phyloP scores from a whole-genome alignment of 2,329 filamentous ascomycete genomes.

The Xylariaceae sp. region DNA sequence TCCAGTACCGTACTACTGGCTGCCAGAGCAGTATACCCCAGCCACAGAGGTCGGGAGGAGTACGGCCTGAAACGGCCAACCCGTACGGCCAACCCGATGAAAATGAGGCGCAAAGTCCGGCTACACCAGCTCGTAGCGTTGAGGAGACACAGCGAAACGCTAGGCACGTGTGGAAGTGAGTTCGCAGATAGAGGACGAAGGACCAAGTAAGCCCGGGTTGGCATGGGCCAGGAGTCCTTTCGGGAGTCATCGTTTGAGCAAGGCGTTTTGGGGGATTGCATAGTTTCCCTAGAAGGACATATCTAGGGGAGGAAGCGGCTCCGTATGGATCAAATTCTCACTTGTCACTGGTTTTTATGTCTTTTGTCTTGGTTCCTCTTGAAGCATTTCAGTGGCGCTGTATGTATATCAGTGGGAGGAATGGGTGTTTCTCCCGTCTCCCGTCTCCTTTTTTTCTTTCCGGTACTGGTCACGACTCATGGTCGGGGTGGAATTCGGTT shows the following conservation, averaged over 20 bases:
- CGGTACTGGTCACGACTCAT: neutral
- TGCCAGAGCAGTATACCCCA: slow-evolving; percentile 5
- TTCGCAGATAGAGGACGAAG: neutral
- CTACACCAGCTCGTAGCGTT: slow-evolving; percentile 14
- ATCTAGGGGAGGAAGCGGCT: neutral
- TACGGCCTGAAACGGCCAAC: slow-evolving; percentile 18
- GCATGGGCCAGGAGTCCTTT: slow-evolving; percentile 1
- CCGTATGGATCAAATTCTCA: neutral
- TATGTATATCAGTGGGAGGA: neutral
- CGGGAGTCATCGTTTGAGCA: slow-evolving; percentile 4
- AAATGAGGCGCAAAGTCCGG: slow-evolving; percentile 17
- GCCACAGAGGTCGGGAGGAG: slow-evolving; percentile 9
- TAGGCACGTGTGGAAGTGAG: slow-evolving; percentile 17
- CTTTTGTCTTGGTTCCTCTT: neutral
- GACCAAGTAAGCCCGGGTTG: neutral
- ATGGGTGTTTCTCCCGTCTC: neutral
- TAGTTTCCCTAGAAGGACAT: neutral
- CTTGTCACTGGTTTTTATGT: neutral
- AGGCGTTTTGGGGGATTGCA: slow-evolving; percentile 9
- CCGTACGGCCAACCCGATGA: slow-evolving; percentile 13
- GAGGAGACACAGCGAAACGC: slow-evolving; percentile 8
- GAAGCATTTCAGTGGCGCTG: slow-evolving; percentile 4
- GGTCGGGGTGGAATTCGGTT: neutral
- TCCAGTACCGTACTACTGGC: slow-evolving; percentile 4
- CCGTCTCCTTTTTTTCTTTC: neutral